Base-by-base conservation (phyloP, 2,329 filamentous ascomycete species). In the Scortechinia acanthostroma region DNA sequence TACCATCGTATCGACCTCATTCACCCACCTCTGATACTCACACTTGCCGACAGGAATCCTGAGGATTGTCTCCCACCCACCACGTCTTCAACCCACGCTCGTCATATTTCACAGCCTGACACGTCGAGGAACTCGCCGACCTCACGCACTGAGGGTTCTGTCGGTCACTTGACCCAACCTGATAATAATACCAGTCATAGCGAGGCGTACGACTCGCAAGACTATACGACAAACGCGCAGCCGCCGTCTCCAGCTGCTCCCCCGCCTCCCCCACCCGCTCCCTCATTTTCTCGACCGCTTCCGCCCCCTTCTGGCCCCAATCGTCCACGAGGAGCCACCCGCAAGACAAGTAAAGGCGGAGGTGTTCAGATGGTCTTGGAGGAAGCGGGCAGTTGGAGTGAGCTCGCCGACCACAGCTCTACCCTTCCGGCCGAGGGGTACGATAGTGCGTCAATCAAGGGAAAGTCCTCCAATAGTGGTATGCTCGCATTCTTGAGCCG, bases 291-390 rank as follows among this genome's bases (percentile, higher is more conserved):
- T 6, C 10, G 10, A 13, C 47, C 43, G 21, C 50, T 49, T 35
- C 42, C 49, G 22, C 44, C 30, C 58, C 63, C 43, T 62, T 63
- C 42, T 48, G 62, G 63, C 48, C n/a, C n/a, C n/a, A n/a, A n/a
- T n/a, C 68, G 71, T 28, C 69, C 68, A 40, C 66, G 69, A 44
- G 76, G 75, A 28, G 71, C 72, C 22, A 74, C 71, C 17, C 69
- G 77, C 33, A 80, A 76, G 52, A 73, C 69, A 44, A 78, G 74
- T 53, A 77, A 77, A 65, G 71, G 75, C 37, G 82, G 83, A 43
- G 83, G 83, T 19, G 77, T 86, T 47, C 81, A 86, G 60, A 80
- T 86, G 61, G 80, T 85, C 35, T 68, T 87, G 45, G 81, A 84
- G 53, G 82, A 82, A 60, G 74, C 77, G n/a, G 81, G 81, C 43